Percentiles rank a stretch among this genome's conserved stretches.
Evolutionary conservation across 2,329 filamentous ascomycete genomes (phyloP).

Genomic region (Alternaria sp.): DNA sequence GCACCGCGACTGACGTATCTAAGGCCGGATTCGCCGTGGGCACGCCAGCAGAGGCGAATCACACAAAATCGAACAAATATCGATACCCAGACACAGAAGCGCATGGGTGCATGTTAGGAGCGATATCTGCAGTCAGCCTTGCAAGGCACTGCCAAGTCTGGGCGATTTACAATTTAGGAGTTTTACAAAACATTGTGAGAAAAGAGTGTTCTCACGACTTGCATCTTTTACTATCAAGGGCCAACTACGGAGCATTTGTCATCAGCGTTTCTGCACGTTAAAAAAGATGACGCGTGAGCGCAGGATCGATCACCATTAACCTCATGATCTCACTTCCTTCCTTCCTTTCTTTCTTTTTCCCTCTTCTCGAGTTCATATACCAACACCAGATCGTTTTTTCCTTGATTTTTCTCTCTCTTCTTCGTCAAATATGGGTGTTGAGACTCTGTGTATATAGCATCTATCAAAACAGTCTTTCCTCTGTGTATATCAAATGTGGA

Average conservation of each 20-base stretch:
- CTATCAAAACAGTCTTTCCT: conserved; percentile 1
- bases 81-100: not conserved
- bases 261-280: conserved; percentile 4
- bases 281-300: conserved; percentile 3
- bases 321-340: conserved; percentile 3
- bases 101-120: not conserved
- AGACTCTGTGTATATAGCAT: conserved; percentile 5
- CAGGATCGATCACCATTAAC: conserved; percentile 7
- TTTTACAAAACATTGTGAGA: conserved; percentile 7
- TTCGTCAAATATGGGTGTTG: not conserved
- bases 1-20: conserved; percentile 8
- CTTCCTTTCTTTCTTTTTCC: not conserved
- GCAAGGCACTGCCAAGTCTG: conserved; percentile 2
- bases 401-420: not conserved
- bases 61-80: not conserved
- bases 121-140: not conserved
- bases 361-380: conserved; percentile 4
- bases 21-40: not conserved
- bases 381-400: conserved; percentile 10
- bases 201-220: conserved; percentile 4
- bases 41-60: conserved; percentile 1
- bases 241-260: conserved; percentile 3
- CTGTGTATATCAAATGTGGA: not conserved
- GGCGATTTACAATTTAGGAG: conserved; percentile 2
- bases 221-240: conserved; percentile 5